Evolutionary conservation across 2,329 filamentous ascomycete genomes (phyloP).

Genomic region (Sordariomycetes sp.): DNA sequence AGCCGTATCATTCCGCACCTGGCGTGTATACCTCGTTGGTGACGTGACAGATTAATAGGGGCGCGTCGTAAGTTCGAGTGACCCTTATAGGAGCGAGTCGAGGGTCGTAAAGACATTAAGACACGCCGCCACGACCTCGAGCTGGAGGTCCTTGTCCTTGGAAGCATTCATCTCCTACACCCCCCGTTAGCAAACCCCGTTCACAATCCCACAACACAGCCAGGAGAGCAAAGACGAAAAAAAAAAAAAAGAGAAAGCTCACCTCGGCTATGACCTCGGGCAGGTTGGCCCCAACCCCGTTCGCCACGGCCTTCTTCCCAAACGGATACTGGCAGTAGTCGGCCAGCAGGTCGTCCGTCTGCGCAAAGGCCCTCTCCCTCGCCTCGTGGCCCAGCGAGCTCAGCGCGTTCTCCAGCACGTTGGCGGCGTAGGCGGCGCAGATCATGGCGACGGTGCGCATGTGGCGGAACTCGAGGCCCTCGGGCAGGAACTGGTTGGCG

Average conservation of each 20-base stretch:
- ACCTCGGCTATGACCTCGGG: slow-evolving; percentile 75
- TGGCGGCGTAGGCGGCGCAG: slow-evolving; percentile 94
- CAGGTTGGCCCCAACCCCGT: slow-evolving; percentile 86
- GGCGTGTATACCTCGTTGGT: too few relatives aligned
- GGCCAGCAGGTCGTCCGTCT: slow-evolving; percentile 89
- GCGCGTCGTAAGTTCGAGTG: neutral
- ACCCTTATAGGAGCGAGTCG: slow-evolving; percentile 74
- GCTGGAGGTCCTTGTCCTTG: slow-evolving; percentile 90
- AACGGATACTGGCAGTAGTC: slow-evolving; percentile 99
- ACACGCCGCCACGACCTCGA: slow-evolving; percentile 95
- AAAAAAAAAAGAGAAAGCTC: slow-evolving; percentile 12
- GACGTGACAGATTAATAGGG: neutral
- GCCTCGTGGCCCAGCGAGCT: slow-evolving; percentile 89
- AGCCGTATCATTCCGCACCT: too few relatives aligned
- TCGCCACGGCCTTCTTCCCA: slow-evolving; percentile 65
- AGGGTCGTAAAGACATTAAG: slow-evolving; percentile 95
- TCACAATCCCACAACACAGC: neutral
- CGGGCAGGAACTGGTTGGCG: slow-evolving; percentile 78
- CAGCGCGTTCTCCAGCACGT: slow-evolving; percentile 95
- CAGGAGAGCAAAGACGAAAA: neutral
- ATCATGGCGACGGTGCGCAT: slow-evolving; percentile 90
- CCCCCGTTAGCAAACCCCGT: slow-evolving; percentile 9
- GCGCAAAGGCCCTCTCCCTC: slow-evolving; percentile 85
- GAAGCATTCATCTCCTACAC: slow-evolving; percentile 63
- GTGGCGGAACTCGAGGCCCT: slow-evolving; percentile 90